Evolutionary conservation across 371 early-diverging fungal species (phyloP).

Genomic region (Lichtheimia ramosa): DNA sequence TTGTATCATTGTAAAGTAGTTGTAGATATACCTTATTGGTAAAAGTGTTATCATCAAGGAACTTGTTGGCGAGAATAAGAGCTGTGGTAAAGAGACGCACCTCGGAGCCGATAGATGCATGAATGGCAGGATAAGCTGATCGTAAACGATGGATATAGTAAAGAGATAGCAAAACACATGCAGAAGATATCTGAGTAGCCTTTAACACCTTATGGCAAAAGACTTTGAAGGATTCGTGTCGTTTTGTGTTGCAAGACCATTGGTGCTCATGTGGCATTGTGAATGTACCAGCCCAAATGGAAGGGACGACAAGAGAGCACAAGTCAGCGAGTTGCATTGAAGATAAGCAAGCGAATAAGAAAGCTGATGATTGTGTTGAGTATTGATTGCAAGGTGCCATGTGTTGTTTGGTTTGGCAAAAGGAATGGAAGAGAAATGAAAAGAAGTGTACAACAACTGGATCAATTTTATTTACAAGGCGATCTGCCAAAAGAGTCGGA

Average conservation of each 20-base stretch:
- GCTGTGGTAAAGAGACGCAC: conserved; percentile 66
- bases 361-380: too few species aligned
- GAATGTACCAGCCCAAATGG: conserved; percentile 43
- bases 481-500: conserved; percentile 2
- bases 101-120: conserved; percentile 57
- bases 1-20: neutral
- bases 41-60: conserved; percentile 70
- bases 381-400: too few species aligned
- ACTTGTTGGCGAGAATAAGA: conserved; percentile 66
- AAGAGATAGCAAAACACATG: conserved; percentile 39
- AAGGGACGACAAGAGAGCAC: conserved; percentile 45
- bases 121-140: conserved; percentile 38
- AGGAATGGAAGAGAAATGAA: neutral
- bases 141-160: conserved; percentile 43
- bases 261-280: neutral
- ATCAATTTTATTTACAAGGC: conserved; percentile 1
- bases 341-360: conserved; percentile 24
- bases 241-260: conserved; percentile 24
- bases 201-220: conserved; percentile 55
- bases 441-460: neutral
- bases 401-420: too few species aligned
- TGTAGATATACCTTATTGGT: conserved; percentile 50
- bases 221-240: conserved; percentile 34
- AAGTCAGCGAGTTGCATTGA: conserved; percentile 41
- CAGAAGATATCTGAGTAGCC: conserved; percentile 47